Percentiles rank a stretch among this genome's conserved stretches.
phyloP scores from a whole-genome alignment of 768 basidiomycete species.

The Boletus tomentosulus region DNA sequence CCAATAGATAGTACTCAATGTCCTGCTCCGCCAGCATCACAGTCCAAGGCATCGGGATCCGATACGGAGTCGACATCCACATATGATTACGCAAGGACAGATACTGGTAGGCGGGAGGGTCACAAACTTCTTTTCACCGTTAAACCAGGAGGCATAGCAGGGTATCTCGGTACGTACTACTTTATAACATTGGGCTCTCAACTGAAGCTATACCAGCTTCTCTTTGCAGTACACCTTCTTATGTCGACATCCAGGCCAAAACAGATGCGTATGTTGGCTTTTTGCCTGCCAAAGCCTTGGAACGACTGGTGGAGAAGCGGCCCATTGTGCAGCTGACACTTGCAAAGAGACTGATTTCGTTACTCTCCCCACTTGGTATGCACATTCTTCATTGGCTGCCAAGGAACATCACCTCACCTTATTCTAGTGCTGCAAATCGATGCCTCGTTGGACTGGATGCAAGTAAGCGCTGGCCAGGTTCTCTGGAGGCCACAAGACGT shows the following conservation, averaged over 20 bases:
- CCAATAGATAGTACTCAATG: slow-evolving; percentile 34
- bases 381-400: not conserved
- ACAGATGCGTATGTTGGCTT: slow-evolving; percentile 99
- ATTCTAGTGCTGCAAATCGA: slow-evolving; percentile 88
- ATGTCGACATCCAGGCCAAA: slow-evolving; percentile 95
- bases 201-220: slow-evolving; percentile 51
- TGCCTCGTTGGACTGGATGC: slow-evolving; percentile 96
- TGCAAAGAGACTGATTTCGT: slow-evolving; percentile 92
- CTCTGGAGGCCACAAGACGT: slow-evolving; percentile 87
- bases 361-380: slow-evolving; percentile 88
- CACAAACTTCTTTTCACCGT: slow-evolving; percentile 87
- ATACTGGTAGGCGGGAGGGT: slow-evolving; percentile 30
- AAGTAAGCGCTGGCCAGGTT: slow-evolving; percentile 92
- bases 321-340: slow-evolving; percentile 95
- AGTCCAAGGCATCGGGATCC: slow-evolving; percentile 17
- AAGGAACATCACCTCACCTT: slow-evolving; percentile 5
- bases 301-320: slow-evolving; percentile 85
- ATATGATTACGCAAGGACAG: slow-evolving; percentile 28
- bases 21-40: slow-evolving; percentile 7
- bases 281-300: slow-evolving; percentile 81
- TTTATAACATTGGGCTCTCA: not conserved
- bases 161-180: slow-evolving; percentile 72
- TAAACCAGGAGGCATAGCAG: slow-evolving; percentile 96
- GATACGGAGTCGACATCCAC: slow-evolving; percentile 39
- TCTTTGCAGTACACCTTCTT: slow-evolving; percentile 86